Evolutionary conservation across 306 rosid species (phyloP).

Genomic region (Quercus variabilis): DNA sequence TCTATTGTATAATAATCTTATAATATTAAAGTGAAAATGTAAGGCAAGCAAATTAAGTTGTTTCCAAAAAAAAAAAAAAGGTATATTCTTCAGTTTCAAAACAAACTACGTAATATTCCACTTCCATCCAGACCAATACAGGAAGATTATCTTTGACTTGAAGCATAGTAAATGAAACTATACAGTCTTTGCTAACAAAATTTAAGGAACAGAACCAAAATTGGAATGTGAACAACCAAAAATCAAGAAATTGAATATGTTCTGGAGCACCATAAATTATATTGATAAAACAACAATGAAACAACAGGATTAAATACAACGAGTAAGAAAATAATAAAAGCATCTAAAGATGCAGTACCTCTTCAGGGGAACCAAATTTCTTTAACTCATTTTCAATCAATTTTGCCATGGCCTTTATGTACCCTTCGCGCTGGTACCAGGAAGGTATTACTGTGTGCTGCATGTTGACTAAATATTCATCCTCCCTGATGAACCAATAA

Average conservation of each 20-base stretch:
- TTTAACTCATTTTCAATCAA: slow-evolving; percentile 83
- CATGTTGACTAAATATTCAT: slow-evolving; percentile 95
- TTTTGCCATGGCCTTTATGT: slow-evolving; percentile 90
- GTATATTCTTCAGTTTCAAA: no score
- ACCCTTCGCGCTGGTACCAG: slow-evolving; percentile 98
- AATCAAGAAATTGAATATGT: background rate
- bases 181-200: background rate
- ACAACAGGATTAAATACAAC: background rate
- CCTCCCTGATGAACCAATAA: slow-evolving; percentile 62
- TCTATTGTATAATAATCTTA: no score
- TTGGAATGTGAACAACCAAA: background rate
- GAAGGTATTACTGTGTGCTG: slow-evolving; percentile 98
- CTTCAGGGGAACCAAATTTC: slow-evolving; percentile 50
- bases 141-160: background rate
- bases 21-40: no score
- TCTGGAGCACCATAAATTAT: background rate
- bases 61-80: background rate
- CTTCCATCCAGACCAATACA: background rate
- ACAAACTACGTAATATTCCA: background rate
- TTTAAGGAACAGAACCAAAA: background rate
- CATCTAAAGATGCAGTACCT: slow-evolving; percentile 42
- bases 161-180: background rate
- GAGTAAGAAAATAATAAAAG: background rate
- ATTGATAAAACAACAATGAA: background rate
- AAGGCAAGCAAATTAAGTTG: background rate